These are phyloP conservation scores for Yamadazyma membranifaciens DNA, from an alignment of 1,139 yeast genomes.

Conservation along the genomic window DNA sequence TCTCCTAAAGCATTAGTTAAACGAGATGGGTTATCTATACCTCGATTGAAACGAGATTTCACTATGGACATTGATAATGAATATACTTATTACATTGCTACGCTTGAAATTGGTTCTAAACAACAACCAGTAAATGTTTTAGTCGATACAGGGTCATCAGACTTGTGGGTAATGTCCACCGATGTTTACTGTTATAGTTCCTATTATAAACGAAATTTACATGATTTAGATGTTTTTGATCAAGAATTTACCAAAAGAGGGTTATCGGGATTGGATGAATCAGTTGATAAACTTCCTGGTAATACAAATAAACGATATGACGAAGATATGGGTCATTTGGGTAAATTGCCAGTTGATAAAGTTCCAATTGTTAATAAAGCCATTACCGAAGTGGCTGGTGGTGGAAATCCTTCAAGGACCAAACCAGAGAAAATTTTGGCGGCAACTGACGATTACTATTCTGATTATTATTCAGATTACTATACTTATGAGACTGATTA, in stretches of 20 bases:
- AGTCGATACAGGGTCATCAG: constrained; percentile 48
- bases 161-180: constrained; percentile 43
- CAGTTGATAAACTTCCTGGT: neutral
- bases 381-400: neutral
- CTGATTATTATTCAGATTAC: no score
- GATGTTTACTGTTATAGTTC: constrained; percentile 24
- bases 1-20: neutral
- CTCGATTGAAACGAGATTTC: constrained; percentile 25
- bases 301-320: neutral
- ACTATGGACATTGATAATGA: constrained; percentile 41
- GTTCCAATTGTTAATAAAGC: neutral
- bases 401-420: neutral
- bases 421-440: no score
- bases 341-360: neutral
- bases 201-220: neutral
- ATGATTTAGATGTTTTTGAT: neutral
- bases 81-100: constrained; percentile 48
- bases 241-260: neutral
- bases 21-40: neutral
- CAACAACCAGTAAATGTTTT: constrained; percentile 29
- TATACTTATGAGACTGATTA: no score
- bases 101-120: constrained; percentile 34
- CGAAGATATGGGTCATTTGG: neutral
- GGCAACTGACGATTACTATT: no score
- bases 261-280: constrained; percentile 1